These are phyloP conservation scores for Macrophomina tecta DNA, from an alignment of 2,329 filamentous ascomycete genomes.

Conservation along the genomic window DNA sequence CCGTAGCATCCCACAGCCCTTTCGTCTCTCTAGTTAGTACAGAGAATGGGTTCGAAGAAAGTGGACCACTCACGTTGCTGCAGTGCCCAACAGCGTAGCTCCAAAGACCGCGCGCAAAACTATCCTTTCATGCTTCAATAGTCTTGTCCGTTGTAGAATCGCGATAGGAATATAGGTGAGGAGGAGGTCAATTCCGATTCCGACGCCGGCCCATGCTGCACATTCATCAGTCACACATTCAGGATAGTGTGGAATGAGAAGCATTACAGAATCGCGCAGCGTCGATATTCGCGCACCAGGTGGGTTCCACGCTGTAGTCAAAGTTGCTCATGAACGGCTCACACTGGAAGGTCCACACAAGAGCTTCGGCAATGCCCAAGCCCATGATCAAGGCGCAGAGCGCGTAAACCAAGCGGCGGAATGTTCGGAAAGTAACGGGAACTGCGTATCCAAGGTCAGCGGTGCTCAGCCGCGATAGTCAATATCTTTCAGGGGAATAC, in stretches of 20 bases:
- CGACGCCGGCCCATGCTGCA: constrained; percentile 24
- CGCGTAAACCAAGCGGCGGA: constrained; percentile 7
- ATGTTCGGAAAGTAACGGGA: constrained; percentile 15
- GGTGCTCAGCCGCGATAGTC: too few species aligned
- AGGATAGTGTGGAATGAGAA: too few species aligned
- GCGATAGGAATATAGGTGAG: constrained; percentile 26
- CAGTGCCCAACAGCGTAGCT: constrained; percentile 14
- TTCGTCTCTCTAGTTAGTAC: not conserved
- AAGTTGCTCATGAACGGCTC: constrained; percentile 26
- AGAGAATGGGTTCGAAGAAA: not conserved
- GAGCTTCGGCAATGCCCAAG: constrained; percentile 22
- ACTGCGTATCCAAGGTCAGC: not conserved
- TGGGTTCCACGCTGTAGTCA: constrained; percentile 11
- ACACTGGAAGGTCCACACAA: constrained; percentile 25
- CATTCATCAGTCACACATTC: not conserved
- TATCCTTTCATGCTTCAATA: constrained; percentile 20
- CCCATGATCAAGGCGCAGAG: constrained; percentile 18
- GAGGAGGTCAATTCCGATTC: constrained; percentile 20
- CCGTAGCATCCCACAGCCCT: constrained; percentile 23
- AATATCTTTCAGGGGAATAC: not conserved
- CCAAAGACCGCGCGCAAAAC: constrained; percentile 18
- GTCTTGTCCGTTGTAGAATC: constrained; percentile 21
- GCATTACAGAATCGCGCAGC: constrained; percentile 19
- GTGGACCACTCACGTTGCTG: constrained; percentile 3
- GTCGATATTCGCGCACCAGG: constrained; percentile 23